Percentiles rank a stretch among this genome's conserved stretches.
Conservation (phyloP, 345 rosid genomes). For the Erodium maritimum region DNA sequence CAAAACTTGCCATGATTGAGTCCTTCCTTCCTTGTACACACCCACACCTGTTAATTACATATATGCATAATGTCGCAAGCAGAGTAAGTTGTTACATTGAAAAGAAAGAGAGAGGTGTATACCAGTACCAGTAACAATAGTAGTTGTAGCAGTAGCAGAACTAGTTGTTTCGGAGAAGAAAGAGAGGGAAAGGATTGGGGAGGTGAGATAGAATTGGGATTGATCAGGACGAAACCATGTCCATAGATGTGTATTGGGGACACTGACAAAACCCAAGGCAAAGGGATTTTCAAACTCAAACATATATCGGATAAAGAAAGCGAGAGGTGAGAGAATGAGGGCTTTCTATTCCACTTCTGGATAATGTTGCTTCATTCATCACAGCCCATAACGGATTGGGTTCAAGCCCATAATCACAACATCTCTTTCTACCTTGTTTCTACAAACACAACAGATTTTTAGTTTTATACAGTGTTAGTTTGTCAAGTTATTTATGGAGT, state of each 20-base stretch:
- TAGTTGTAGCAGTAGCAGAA: too few species aligned
- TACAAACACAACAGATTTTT: too few species aligned
- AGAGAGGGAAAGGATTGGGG: not conserved
- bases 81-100: too few species aligned
- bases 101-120: too few species aligned
- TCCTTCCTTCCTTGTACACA: slow-evolving; percentile 1
- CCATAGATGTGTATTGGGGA: not conserved
- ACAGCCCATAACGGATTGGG: too few species aligned
- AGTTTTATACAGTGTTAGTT: too few species aligned
- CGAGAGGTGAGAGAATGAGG: slow-evolving; percentile 15
- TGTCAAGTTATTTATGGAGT: too few species aligned
- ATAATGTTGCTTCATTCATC: not conserved
- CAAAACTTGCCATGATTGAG: slow-evolving; percentile 31
- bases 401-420: too few species aligned
- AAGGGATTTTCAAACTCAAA: not conserved
- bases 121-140: too few species aligned
- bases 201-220: not conserved
- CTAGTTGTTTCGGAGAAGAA: not conserved
- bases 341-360: slow-evolving; percentile 10
- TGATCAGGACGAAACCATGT: not conserved
- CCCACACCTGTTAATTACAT: not conserved
- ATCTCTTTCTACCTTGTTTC: too few species aligned
- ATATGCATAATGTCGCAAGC: too few species aligned
- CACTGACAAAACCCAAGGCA: not conserved
- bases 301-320: slow-evolving; percentile 20